Percentiles rank a stretch among this genome's conserved stretches.
These are phyloP conservation scores for Chlorella ohadii DNA, from an alignment of 139 green algal species.

Conservation along the genomic window DNA sequence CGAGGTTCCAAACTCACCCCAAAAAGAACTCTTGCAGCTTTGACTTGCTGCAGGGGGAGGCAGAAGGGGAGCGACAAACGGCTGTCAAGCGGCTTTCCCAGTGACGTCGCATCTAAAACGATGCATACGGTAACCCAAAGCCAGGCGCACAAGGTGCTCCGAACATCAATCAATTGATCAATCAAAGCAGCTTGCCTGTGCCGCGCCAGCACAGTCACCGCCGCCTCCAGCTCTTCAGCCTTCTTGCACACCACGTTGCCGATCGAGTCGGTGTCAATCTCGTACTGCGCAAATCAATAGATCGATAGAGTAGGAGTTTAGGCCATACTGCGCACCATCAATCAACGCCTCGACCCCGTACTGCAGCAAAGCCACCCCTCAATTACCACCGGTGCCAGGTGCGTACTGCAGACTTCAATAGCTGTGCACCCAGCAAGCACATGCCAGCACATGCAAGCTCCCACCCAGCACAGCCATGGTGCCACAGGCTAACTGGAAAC, in stretches of 20 bases:
- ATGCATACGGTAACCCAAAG: no score
- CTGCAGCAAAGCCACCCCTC: conserved; percentile 41
- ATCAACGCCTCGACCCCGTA: no score
- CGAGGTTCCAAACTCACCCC: conserved; percentile 28
- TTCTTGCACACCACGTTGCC: conserved; percentile 75
- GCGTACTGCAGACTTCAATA: no score
- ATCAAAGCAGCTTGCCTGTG: conserved; percentile 31
- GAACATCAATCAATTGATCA: no score
- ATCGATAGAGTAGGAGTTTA: no score
- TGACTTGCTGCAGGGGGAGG: conserved; percentile 19
- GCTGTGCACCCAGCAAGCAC: neutral
- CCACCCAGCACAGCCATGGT: conserved; percentile 32
- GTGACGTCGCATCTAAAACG: no score
- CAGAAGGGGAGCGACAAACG: neutral
- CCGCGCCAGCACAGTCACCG: conserved; percentile 62
- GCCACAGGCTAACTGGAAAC: no score
- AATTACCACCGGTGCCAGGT: neutral
- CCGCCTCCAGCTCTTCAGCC: conserved; percentile 65
- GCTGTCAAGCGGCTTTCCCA: no score
- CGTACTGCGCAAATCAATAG: no score
- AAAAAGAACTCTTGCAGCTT: conserved; percentile 70
- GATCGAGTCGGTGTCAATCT: conserved; percentile 67
- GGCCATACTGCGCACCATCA: no score
- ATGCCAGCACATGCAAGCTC: no score
- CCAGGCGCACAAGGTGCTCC: no score